Evolutionary conservation across 768 basidiomycete species (phyloP).

Genomic region (Cystofilobasidium capitatum): DNA sequence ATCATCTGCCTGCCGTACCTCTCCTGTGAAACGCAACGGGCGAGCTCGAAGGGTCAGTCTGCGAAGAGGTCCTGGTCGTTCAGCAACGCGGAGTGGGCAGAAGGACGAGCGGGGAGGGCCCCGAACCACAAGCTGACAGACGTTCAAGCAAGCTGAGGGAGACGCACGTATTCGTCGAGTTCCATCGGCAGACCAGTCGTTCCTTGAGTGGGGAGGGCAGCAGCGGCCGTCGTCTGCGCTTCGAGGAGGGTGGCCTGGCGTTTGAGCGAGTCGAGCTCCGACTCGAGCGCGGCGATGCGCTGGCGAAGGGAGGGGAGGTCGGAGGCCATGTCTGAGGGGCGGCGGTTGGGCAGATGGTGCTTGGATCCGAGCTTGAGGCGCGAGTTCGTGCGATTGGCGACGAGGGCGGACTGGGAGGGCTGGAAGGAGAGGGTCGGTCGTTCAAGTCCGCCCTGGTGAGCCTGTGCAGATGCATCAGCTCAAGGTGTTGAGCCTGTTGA

Average conservation of each 20-base stretch:
- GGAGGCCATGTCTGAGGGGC: too few species aligned
- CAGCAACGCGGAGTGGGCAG: not conserved
- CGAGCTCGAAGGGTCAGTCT: not conserved
- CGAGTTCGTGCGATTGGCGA: too few species aligned
- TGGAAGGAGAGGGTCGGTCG: too few species aligned
- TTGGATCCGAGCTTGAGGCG: too few species aligned
- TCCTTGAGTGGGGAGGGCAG: not conserved
- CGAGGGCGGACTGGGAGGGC: too few species aligned
- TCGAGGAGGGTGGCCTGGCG: not conserved
- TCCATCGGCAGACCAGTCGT: slow-evolving; percentile 20
- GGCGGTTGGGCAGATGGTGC: too few species aligned
- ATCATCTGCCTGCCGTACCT: slow-evolving; percentile 98
- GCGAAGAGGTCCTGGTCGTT: not conserved
- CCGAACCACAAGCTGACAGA: not conserved
- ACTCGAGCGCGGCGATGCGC: slow-evolving; percentile 14
- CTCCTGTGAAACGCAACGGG: not conserved
- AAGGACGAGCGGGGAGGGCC: not conserved
- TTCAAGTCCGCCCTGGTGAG: too few species aligned
- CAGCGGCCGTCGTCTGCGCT: not conserved
- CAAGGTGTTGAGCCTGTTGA: too few species aligned
- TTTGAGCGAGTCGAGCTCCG: slow-evolving; percentile 12
- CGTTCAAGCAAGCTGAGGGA: not conserved
- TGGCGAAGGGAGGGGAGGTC: not conserved
- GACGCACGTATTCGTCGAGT: slow-evolving; percentile 24
- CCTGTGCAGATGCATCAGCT: too few species aligned